Conservation (phyloP, 441 rosid species). For the Pelargonium fulgidum region DNA sequence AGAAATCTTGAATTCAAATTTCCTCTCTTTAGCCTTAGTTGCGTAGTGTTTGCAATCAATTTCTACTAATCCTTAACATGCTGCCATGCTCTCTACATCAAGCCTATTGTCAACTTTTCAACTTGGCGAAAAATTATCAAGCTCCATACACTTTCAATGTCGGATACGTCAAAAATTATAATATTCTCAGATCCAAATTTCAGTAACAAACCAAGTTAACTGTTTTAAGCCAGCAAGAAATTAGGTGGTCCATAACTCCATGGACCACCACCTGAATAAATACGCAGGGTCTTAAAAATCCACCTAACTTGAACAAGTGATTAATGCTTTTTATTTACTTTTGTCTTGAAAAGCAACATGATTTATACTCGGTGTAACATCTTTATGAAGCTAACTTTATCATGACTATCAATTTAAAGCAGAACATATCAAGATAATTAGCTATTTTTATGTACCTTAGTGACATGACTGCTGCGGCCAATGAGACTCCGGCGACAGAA, state of each 20-base stretch:
- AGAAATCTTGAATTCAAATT: no score
- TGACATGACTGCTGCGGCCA: slow-evolving; percentile 91
- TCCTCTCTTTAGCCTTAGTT: no score
- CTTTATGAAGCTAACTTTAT: neutral
- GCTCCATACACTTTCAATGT: neutral
- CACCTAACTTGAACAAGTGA: neutral
- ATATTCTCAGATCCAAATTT: no score
- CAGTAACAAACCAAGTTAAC: neutral
- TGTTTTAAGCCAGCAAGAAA: slow-evolving; percentile 1
- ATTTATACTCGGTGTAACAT: neutral
- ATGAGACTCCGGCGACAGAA: slow-evolving; percentile 80
- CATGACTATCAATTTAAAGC: neutral
- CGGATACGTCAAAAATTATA: no score
- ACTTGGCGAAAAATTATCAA: no score
- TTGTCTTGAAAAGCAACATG: neutral
- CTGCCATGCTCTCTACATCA: no score
- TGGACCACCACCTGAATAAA: slow-evolving; percentile 9
- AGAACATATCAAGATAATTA: neutral
- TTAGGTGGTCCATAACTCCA: slow-evolving; percentile 2
- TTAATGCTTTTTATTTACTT: neutral
- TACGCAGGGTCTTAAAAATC: neutral
- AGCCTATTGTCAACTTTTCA: no score
- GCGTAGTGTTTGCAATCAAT: no score
- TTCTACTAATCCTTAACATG: no score
- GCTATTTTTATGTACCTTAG: slow-evolving; percentile 38